These are phyloP conservation scores for Podaxis sp. DNA, from an alignment of 768 basidiomycete species.

Conservation along the genomic window DNA sequence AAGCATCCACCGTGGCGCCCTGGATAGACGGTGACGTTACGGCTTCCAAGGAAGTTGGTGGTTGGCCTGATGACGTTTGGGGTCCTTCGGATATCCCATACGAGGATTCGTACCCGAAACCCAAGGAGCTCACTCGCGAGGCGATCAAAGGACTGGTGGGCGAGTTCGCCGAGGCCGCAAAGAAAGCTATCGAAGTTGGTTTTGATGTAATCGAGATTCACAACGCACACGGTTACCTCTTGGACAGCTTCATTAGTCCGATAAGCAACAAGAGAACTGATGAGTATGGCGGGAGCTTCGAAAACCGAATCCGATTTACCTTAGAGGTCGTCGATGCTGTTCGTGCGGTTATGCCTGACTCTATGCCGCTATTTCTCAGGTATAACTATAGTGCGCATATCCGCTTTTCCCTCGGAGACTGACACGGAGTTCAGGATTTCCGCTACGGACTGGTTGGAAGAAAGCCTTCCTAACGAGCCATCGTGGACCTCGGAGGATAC, in stretches of 20 bases:
- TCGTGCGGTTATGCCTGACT: conserved; percentile 50
- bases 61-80: conserved; percentile 50
- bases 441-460: conserved; percentile 72
- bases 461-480: conserved; percentile 48
- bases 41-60: conserved; percentile 34
- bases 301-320: conserved; percentile 62
- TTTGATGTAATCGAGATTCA: conserved; percentile 64
- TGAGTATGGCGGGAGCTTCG: conserved; percentile 66
- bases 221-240: conserved; percentile 57
- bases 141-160: conserved; percentile 53
- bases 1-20: conserved; percentile 57
- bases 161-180: conserved; percentile 48
- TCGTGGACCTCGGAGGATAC: conserved; percentile 72
- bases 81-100: conserved; percentile 51
- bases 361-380: conserved; percentile 72
- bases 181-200: conserved; percentile 51
- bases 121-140: conserved; percentile 50
- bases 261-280: conserved; percentile 59
- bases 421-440: conserved; percentile 41
- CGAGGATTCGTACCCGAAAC: conserved; percentile 38
- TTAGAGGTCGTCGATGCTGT: conserved; percentile 62
- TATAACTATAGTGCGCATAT: conserved; percentile 17
- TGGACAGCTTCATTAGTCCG: conserved; percentile 55
- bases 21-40: conserved; percentile 38
- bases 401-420: background rate